Percentiles rank a stretch among this genome's conserved stretches.
Evolutionary conservation across 805 yeast species (phyloP).

Genomic region (Monosporozyma unispora): DNA sequence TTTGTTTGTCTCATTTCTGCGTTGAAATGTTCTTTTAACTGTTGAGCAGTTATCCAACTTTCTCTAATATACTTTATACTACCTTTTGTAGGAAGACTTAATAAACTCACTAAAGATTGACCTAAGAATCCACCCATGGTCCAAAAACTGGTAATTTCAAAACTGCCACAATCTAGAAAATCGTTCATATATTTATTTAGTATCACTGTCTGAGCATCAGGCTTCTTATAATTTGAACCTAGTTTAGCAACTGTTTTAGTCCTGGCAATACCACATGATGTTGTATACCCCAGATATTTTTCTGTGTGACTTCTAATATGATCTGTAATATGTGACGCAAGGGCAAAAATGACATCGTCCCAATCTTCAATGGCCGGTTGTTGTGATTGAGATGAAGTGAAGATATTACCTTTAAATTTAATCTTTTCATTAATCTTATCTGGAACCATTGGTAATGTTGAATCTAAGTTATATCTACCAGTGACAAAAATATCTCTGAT

Average conservation of each 20-base stretch:
- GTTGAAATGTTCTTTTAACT: constrained; percentile 16
- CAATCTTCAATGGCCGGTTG: constrained; percentile 41
- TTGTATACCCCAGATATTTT: constrained; percentile 60
- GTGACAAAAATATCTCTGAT: constrained; percentile 16
- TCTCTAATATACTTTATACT: constrained; percentile 46
- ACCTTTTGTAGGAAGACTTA: constrained; percentile 43
- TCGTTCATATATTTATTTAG: constrained; percentile 37
- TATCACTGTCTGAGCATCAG: constrained; percentile 76
- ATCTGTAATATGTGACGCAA: constrained; percentile 55
- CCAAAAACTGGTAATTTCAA: constrained; percentile 68
- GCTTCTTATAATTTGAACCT: constrained; percentile 79
- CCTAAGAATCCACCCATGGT: constrained; percentile 91
- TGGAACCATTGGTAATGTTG: constrained; percentile 21
- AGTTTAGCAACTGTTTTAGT: constrained; percentile 75
- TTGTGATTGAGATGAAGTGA: background rate
- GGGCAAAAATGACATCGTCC: constrained; percentile 67
- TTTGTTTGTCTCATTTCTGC: constrained; percentile 6
- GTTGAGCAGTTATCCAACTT: constrained; percentile 36
- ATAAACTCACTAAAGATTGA: constrained; percentile 39
- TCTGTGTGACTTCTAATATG: constrained; percentile 47
- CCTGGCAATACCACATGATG: constrained; percentile 80
- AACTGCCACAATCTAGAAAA: constrained; percentile 45
- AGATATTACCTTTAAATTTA: constrained; percentile 15
- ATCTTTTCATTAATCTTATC: constrained; percentile 11
- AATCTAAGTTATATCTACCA: constrained; percentile 20